phyloP scores from a whole-genome alignment of 768 basidiomycete genomes.

The Kwoniella sp. region DNA sequence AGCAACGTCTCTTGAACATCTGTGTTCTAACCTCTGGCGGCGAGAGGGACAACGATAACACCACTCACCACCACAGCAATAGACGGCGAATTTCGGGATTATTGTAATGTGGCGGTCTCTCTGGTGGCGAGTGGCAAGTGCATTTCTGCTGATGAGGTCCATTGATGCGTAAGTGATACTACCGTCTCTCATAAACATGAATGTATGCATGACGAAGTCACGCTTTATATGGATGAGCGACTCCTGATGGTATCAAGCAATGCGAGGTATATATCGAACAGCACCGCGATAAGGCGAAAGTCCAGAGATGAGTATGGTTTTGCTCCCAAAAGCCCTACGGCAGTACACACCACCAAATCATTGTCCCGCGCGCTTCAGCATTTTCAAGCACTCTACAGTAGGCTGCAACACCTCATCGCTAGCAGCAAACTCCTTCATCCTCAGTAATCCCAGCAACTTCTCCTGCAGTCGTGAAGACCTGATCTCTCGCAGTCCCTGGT shows the following conservation, averaged over 20 bases:
- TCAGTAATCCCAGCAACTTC: constrained; percentile 58
- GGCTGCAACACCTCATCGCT: constrained; percentile 37
- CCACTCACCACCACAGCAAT: neutral
- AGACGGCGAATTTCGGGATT: no score
- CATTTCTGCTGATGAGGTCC: neutral
- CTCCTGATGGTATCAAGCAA: neutral
- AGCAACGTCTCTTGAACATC: no score
- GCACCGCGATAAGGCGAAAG: neutral
- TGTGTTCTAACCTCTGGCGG: no score
- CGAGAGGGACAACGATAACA: neutral
- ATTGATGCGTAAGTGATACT: no score
- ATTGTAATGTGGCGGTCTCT: neutral
- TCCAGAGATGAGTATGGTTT: constrained; percentile 4
- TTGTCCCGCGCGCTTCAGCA: constrained; percentile 30
- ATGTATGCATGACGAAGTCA: no score
- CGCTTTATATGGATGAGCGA: no score
- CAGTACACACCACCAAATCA: neutral
- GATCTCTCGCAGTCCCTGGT: constrained; percentile 61
- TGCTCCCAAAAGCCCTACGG: neutral
- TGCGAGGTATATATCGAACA: neutral
- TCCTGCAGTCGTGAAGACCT: constrained; percentile 63
- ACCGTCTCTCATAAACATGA: no score
- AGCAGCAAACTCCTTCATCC: constrained; percentile 7
- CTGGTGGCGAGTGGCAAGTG: constrained; percentile 7
- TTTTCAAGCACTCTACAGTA: constrained; percentile 38